A percentile compares a stretch with the other conserved stretches of the same genome.
Conservation (phyloP, 2,329 filamentous ascomycete species). For the Beauveria australis region DNA sequence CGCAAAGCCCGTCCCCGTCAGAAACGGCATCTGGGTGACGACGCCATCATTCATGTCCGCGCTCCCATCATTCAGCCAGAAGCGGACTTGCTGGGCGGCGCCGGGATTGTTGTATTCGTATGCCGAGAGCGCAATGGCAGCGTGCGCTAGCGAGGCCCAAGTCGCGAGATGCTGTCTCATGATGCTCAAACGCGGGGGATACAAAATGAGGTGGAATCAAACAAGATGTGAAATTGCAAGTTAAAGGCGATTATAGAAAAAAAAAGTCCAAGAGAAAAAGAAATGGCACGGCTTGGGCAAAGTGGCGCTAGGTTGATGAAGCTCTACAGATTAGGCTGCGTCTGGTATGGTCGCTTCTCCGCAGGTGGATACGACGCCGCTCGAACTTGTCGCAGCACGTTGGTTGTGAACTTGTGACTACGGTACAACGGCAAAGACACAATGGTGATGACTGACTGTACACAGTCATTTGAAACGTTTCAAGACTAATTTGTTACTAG, state of each 20-base stretch:
- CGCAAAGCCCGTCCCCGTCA: slow-evolving; percentile 17
- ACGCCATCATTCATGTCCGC: slow-evolving; percentile 11
- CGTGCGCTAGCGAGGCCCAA: not conserved
- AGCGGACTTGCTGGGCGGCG: slow-evolving; percentile 14
- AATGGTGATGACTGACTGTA: too few relatives aligned
- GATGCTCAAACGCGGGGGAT: not conserved
- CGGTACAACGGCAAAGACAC: too few relatives aligned
- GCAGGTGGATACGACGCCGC: not conserved
- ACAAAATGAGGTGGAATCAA: not conserved
- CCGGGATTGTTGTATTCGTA: slow-evolving; percentile 10
- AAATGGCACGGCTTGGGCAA: not conserved
- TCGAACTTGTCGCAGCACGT: too few relatives aligned
- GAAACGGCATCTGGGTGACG: slow-evolving; percentile 13
- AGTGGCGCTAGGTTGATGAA: not conserved
- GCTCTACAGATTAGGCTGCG: not conserved
- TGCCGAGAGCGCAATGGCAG: not conserved
- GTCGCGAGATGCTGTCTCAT: not conserved
- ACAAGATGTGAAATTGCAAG: too few relatives aligned
- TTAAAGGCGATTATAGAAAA: too few relatives aligned
- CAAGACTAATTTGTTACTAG: too few relatives aligned
- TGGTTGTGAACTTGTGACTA: too few relatives aligned
- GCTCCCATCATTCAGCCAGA: slow-evolving; percentile 13
- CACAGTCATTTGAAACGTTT: too few relatives aligned
- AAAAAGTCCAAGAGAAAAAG: not conserved
- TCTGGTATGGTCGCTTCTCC: not conserved